A percentile compares a stretch with the other conserved stretches of the same genome.
These are phyloP conservation scores for Phyllosticta paracitricarpa DNA, from an alignment of 2,329 filamentous ascomycete genomes.

Conservation along the genomic window DNA sequence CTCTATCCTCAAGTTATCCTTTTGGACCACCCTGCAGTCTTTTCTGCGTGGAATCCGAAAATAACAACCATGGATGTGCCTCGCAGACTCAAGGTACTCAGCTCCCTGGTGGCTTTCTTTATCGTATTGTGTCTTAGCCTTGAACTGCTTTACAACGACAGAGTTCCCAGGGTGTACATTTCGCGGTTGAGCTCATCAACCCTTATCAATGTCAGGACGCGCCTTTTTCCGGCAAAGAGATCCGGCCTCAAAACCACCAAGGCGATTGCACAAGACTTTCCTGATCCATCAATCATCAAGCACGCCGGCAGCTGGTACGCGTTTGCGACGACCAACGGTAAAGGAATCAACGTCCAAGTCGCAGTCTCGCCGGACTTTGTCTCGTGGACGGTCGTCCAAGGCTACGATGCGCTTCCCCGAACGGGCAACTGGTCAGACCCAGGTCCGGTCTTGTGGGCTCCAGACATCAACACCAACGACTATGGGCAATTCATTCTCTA, in stretches of 20 bases:
- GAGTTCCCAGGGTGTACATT: not conserved
- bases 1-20: not conserved
- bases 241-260: not conserved
- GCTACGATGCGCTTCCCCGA: constrained; percentile 21
- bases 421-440: constrained; percentile 19
- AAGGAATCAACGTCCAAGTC: constrained; percentile 24
- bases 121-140: not conserved
- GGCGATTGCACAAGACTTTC: constrained; percentile 16
- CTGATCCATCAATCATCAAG: constrained; percentile 26
- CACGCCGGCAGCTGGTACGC: constrained; percentile 28
- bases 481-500: constrained; percentile 51
- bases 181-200: not conserved
- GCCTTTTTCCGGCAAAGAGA: not conserved
- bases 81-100: not conserved
- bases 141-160: not conserved
- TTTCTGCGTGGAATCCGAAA: not conserved
- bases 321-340: constrained; percentile 21
- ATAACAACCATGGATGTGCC: not conserved
- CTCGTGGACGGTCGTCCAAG: constrained; percentile 20
- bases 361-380: constrained; percentile 27
- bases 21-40: not conserved
- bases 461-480: constrained; percentile 19
- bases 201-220: not conserved
- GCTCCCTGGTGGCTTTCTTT: not conserved
- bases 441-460: constrained; percentile 24